Percentiles rank a stretch among this genome's conserved stretches.
Conservation (phyloP, 2,329 filamentous ascomycete genomes). For the Diaporthe batatas region DNA sequence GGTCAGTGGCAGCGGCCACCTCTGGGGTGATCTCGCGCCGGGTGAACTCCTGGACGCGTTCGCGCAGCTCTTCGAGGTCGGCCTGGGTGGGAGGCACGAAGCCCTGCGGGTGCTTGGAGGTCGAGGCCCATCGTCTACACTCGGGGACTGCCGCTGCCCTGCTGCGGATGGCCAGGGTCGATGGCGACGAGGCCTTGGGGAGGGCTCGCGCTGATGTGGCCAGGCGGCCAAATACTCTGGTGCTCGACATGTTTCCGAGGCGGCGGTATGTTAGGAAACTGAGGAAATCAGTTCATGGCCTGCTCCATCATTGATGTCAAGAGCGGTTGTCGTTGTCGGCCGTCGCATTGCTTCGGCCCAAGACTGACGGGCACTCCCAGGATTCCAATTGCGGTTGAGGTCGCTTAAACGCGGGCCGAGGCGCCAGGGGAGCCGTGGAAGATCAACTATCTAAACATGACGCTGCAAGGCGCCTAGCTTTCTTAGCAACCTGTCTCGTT, state of each 20-base stretch:
- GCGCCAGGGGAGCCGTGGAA: conserved; percentile 10
- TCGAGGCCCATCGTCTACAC: conserved; percentile 61
- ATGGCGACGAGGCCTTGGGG: conserved; percentile 41
- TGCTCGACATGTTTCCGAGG: conserved; percentile 55
- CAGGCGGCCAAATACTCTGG: conserved; percentile 53
- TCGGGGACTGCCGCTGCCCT: conserved; percentile 48
- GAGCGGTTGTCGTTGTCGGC: neutral
- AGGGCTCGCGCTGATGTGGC: conserved; percentile 48
- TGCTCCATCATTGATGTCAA: neutral
- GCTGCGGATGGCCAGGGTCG: conserved; percentile 51
- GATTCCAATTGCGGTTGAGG: conserved; percentile 24
- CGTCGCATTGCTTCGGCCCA: conserved; percentile 40
- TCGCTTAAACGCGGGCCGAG: conserved; percentile 42
- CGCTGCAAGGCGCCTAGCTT: neutral
- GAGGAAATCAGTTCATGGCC: neutral
- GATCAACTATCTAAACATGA: conserved; percentile 1
- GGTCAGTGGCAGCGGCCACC: conserved; percentile 85
- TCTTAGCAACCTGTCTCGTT: no score
- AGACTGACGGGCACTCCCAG: conserved; percentile 21
- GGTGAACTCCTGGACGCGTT: conserved; percentile 89
- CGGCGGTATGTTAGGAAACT: no score
- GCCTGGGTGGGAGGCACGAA: conserved; percentile 77
- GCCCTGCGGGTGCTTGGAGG: conserved; percentile 68
- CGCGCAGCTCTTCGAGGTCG: conserved; percentile 84
- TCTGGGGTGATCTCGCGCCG: conserved; percentile 88